Percentiles rank a stretch among this genome's conserved stretches.
phyloP scores from a whole-genome alignment of 179 eudicot species.

The Vitellaria paradoxa region DNA sequence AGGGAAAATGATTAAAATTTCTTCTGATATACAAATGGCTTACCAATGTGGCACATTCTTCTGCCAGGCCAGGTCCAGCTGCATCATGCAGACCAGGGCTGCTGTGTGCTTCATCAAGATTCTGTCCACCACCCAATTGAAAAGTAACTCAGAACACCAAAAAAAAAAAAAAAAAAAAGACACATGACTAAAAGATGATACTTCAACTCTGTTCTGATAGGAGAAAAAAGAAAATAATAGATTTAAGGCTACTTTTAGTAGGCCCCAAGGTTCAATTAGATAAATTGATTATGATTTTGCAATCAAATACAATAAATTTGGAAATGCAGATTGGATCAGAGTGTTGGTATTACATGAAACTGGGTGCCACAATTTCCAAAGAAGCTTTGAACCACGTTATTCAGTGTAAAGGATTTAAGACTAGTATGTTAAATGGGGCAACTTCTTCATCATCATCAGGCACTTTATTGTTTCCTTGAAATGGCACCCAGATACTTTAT shows the following conservation, averaged over 20 bases:
- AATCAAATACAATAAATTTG: not conserved
- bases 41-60: slow-evolving; percentile 93
- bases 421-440: not conserved
- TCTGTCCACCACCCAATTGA: slow-evolving; percentile 43
- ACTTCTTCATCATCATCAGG: too few relatives aligned
- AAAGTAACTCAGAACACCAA: slow-evolving; percentile 1
- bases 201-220: not conserved
- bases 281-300: not conserved
- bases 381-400: not conserved
- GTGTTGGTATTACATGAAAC: not conserved
- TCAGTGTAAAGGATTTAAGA: not conserved
- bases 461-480: not conserved
- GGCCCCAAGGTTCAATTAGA: not conserved
- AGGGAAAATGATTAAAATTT: not conserved
- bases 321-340: not conserved
- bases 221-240: not conserved
- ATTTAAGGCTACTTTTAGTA: not conserved
- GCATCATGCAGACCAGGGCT: slow-evolving; percentile 96
- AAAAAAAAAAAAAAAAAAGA: not conserved
- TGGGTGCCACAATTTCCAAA: not conserved
- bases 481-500: not conserved
- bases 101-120: slow-evolving; percentile 93
- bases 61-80: slow-evolving; percentile 95
- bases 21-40: slow-evolving; percentile 9
- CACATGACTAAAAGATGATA: not conserved